Evolutionary conservation across 2,329 filamentous ascomycete species (phyloP).

Genomic region (Colletotrichum sp.): DNA sequence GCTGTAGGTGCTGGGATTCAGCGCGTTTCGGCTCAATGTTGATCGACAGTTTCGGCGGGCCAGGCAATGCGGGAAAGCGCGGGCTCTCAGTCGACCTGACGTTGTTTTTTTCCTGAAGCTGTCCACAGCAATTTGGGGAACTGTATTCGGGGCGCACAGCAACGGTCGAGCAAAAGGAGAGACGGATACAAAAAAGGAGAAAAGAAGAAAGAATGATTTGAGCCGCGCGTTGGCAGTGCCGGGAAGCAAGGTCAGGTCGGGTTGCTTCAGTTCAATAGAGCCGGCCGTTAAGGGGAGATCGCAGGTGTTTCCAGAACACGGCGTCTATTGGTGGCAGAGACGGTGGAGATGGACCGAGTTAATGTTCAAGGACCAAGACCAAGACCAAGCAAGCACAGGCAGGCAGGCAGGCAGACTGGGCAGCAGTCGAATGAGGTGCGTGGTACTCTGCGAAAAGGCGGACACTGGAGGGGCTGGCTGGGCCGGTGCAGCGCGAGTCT

Average conservation of each 20-base stretch:
- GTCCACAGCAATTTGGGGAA: slow-evolving; percentile 21
- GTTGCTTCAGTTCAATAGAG: background rate
- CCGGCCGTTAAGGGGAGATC: slow-evolving; percentile 14
- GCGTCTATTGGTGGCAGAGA: slow-evolving; percentile 20
- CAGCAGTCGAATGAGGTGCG: background rate
- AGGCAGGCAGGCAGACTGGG: background rate
- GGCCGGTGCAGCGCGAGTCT: background rate
- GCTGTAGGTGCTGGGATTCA: slow-evolving; percentile 8
- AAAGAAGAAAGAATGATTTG: background rate
- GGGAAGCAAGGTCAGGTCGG: background rate
- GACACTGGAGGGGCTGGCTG: background rate
- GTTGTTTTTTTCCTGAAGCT: background rate
- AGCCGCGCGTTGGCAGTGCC: background rate
- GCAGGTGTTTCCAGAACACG: slow-evolving; percentile 22
- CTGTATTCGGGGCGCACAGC: background rate
- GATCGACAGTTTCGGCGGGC: slow-evolving; percentile 44
- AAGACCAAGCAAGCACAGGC: background rate
- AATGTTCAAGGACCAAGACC: background rate
- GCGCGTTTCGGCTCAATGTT: slow-evolving; percentile 40
- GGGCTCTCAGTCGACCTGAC: slow-evolving; percentile 8
- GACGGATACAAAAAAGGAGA: background rate
- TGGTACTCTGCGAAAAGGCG: background rate
- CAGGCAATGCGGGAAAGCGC: slow-evolving; percentile 22
- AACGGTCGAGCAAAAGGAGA: background rate
- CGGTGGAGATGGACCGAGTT: background rate